These are phyloP conservation scores for Exophiala lecanii-corni DNA, from an alignment of 2,329 filamentous ascomycete genomes.

Conservation along the genomic window DNA sequence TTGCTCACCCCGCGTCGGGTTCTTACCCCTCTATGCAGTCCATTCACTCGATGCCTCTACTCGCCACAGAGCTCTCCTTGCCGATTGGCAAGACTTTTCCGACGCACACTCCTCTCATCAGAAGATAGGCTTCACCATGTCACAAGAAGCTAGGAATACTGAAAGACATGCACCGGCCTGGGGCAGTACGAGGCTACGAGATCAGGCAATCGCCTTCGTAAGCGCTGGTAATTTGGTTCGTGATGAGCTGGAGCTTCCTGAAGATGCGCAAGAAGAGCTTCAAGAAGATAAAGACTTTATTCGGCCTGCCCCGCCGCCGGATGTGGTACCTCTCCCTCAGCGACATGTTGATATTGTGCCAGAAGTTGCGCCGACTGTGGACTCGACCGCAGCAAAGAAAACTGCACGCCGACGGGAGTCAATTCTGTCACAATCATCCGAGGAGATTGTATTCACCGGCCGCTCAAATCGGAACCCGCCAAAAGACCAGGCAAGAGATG, in stretches of 20 bases:
- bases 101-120: slow-evolving; percentile 24
- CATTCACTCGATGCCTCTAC: slow-evolving; percentile 7
- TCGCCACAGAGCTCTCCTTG: slow-evolving; percentile 8
- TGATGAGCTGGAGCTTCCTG: slow-evolving; percentile 21
- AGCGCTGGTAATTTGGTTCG: slow-evolving; percentile 51
- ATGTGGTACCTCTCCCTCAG: not conserved
- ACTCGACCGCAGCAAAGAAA: not conserved
- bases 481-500: not conserved
- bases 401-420: slow-evolving; percentile 11
- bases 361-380: not conserved
- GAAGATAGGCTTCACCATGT: slow-evolving; percentile 41
- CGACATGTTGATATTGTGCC: no score
- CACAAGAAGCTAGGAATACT: slow-evolving; percentile 56
- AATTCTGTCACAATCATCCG: slow-evolving; percentile 19
- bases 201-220: slow-evolving; percentile 56
- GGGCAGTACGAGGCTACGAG: slow-evolving; percentile 49
- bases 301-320: not conserved
- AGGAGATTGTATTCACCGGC: slow-evolving; percentile 24
- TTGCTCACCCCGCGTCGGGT: no score
- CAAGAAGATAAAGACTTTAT: slow-evolving; percentile 3
- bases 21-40: slow-evolving; percentile 14
- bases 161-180: slow-evolving; percentile 46
- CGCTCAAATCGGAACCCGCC: slow-evolving; percentile 6
- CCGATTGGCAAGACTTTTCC: slow-evolving; percentile 18
- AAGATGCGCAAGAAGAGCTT: not conserved